Evolutionary conservation across 805 yeast genomes (phyloP), one percentile per base, ranked within the genome.

Genomic region (Hanseniaspora hatyaiensis): DNA sequence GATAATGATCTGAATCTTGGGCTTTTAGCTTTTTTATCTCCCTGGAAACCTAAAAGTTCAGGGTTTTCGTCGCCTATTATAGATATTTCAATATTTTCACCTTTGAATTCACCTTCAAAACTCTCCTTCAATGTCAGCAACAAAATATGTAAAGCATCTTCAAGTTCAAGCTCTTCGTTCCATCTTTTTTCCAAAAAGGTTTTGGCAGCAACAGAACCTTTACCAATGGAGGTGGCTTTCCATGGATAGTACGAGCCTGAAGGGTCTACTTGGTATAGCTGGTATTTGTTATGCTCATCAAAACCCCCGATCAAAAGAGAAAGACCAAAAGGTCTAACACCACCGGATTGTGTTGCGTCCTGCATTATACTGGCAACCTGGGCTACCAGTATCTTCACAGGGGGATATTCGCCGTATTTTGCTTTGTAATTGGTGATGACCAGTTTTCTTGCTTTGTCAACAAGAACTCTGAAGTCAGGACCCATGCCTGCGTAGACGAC

Each of bases 151-250:
- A 92, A 85, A 43, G 97, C 99, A 63, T 92, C 99, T 67, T 92
- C 99, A 53, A 92, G 72, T 68, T 92, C 98, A 61, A 92, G 71
- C 65, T 92, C 95, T 54, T 87, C 94, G 62, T 88, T 89, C 96
- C 97, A 92, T 67, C 99, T 80, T 68, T 92, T 92, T 65, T 92
- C 99, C 60, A 92, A 68, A 58, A 92, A 92, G 1, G 97, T 89
- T 70, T 94, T 92, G 30, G 97, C 98, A n/a, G 94, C 85, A 37
- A 78, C 78, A 3, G 96, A 80, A 22, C 96, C 94, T 62, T 87
- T 88, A 54, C 99, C 99, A 57, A 92, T 92, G 20, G 98, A 97
- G 3, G 98, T 89, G 32, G 98, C 98, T 66, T 89, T 92, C 99
- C 99, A 92, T 8, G 99, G 97, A 73, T 85, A 92, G 64, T 82